phyloP scores from a whole-genome alignment of 306 rosid species.

The Alnus glutinosa region DNA sequence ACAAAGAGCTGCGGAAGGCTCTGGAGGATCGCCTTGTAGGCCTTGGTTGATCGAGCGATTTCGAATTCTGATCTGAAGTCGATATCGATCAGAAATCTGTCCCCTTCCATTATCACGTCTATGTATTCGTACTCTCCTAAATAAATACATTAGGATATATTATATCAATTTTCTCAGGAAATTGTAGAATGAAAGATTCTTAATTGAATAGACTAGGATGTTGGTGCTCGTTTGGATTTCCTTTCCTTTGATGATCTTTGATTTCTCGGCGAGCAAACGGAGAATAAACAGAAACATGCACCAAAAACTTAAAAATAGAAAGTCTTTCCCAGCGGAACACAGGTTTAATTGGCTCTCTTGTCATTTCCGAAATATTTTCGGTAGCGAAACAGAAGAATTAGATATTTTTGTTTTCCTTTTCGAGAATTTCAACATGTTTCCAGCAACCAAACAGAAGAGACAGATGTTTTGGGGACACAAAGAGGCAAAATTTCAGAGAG shows the following conservation, averaged over 20 bases:
- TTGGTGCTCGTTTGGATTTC: neutral
- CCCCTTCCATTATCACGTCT: constrained; percentile 53
- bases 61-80: constrained; percentile 84
- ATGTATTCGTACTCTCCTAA: constrained; percentile 80
- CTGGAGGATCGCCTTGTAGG: constrained; percentile 62
- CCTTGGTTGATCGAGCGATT: constrained; percentile 68
- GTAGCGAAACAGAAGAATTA: neutral
- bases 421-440: constrained; percentile 9
- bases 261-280: neutral
- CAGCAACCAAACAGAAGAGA: constrained; percentile 13
- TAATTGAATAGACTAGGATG: neutral
- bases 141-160: neutral
- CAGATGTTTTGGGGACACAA: neutral
- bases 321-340: neutral
- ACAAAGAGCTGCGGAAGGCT: constrained; percentile 65
- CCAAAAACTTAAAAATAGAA: neutral
- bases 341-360: neutral
- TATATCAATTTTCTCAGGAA: neutral
- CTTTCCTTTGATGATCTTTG: neutral
- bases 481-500: neutral
- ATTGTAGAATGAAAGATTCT: neutral
- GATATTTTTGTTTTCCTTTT: neutral
- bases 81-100: constrained; percentile 58
- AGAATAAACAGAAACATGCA: neutral
- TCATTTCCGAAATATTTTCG: neutral